Percentiles rank a stretch among this genome's conserved stretches.
Conservation (phyloP, 2,329 filamentous ascomycete genomes). For the Alternaria sp. region DNA sequence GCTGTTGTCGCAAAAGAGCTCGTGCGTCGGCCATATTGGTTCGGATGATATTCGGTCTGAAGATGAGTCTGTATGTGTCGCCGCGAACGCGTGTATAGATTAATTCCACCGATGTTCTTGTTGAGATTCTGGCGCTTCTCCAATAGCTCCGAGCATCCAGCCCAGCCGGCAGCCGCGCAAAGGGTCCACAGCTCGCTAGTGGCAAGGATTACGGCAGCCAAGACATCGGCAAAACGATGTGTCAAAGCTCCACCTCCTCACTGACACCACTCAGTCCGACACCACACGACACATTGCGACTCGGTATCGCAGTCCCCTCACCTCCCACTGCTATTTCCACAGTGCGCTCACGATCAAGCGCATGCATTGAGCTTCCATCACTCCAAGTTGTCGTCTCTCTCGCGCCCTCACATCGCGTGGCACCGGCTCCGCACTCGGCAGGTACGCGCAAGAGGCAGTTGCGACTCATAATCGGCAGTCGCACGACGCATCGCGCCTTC, state of each 20-base stretch:
- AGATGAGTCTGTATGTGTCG: not conserved
- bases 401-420: conserved; percentile 23
- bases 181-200: conserved; percentile 12
- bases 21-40: conserved; percentile 50
- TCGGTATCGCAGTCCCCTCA: conserved; percentile 22
- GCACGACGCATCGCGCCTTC: conserved; percentile 29
- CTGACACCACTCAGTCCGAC: conserved; percentile 28
- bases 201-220: conserved; percentile 22
- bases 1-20: conserved; percentile 50
- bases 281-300: conserved; percentile 42
- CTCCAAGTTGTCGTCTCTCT: conserved; percentile 9
- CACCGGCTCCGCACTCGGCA: conserved; percentile 25
- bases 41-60: not conserved
- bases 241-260: conserved; percentile 42
- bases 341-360: conserved; percentile 16
- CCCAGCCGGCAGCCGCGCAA: conserved; percentile 5
- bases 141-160: conserved; percentile 8
- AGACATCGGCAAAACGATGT: conserved; percentile 31
- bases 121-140: not conserved
- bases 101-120: conserved; percentile 3
- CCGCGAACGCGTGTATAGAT: not conserved
- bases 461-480: conserved; percentile 29
- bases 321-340: conserved; percentile 19
- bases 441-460: conserved; percentile 33
- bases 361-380: conserved; percentile 12